Percentiles rank a stretch among this genome's conserved stretches.
Evolutionary conservation across 495 filamentous ascomycete genomes (phyloP).

Genomic region (Xylaria cubensis): DNA sequence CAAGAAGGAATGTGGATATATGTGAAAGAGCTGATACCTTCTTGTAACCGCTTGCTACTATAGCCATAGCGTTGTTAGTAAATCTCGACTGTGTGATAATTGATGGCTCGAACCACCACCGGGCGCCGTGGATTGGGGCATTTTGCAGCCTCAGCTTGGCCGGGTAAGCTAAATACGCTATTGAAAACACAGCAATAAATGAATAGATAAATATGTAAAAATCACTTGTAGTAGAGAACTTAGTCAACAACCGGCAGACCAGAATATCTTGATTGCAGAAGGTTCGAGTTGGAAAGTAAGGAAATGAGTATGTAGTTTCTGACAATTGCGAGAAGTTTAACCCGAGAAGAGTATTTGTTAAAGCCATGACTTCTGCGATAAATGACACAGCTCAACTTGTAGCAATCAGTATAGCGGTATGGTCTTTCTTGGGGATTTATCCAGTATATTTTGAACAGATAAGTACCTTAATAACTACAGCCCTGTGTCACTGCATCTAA

Average conservation of each 20-base stretch:
- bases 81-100: not conserved
- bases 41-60: not conserved
- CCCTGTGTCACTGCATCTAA: not conserved
- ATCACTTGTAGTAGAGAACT: not conserved
- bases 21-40: not conserved
- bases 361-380: not conserved
- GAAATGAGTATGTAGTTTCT: not conserved
- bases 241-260: not conserved
- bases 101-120: not conserved
- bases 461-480: not conserved
- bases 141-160: not conserved
- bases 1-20: not conserved
- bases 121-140: not conserved
- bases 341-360: not conserved
- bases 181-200: not conserved
- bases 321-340: not conserved
- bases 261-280: not conserved
- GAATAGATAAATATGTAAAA: not conserved
- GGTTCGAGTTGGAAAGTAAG: not conserved
- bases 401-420: not conserved
- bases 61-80: not conserved
- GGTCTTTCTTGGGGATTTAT: not conserved
- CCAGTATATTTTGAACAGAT: not conserved
- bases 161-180: not conserved
- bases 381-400: not conserved